Conservation (phyloP, 208 protist genomes). For the Crithidia bombi region DNA sequence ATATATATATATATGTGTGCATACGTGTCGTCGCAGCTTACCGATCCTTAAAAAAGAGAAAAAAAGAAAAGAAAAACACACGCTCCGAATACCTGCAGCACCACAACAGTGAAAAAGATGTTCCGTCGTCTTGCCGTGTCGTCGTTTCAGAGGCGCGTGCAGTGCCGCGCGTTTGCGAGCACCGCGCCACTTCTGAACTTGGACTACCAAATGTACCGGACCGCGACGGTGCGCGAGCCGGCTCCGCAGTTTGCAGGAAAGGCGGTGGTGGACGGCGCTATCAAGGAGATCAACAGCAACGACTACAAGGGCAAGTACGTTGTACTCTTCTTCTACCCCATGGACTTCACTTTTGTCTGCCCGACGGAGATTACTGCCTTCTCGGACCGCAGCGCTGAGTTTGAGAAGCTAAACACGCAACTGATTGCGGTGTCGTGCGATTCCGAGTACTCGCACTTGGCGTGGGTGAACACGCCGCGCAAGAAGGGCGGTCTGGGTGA, state of each 20-base stretch:
- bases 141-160: constrained; percentile 19
- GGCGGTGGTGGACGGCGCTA: constrained; percentile 95
- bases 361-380: constrained; percentile 97
- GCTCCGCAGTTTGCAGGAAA: constrained; percentile 92
- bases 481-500: constrained; percentile 96
- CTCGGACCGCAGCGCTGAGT: constrained; percentile 90
- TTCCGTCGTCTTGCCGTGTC: constrained; percentile 57
- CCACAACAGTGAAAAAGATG: no score
- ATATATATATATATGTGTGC: no score
- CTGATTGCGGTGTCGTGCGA: constrained; percentile 94
- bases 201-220: constrained; percentile 85
- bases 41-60: constrained; percentile 4
- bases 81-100: no score
- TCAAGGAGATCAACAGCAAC: constrained; percentile 90
- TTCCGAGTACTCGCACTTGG: constrained; percentile 94
- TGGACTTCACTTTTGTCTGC: constrained; percentile 98
- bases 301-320: constrained; percentile 95
- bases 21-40: not conserved
- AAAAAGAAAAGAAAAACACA: constrained; percentile 20
- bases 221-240: constrained; percentile 82
- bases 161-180: constrained; percentile 49
- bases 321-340: constrained; percentile 96
- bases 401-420: constrained; percentile 90
- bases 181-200: constrained; percentile 69
- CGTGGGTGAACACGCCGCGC: constrained; percentile 95